Evolutionary conservation across 768 basidiomycete genomes (phyloP), one percentile per base, ranked within the genome.

Genomic region (Podaxis sp.): DNA sequence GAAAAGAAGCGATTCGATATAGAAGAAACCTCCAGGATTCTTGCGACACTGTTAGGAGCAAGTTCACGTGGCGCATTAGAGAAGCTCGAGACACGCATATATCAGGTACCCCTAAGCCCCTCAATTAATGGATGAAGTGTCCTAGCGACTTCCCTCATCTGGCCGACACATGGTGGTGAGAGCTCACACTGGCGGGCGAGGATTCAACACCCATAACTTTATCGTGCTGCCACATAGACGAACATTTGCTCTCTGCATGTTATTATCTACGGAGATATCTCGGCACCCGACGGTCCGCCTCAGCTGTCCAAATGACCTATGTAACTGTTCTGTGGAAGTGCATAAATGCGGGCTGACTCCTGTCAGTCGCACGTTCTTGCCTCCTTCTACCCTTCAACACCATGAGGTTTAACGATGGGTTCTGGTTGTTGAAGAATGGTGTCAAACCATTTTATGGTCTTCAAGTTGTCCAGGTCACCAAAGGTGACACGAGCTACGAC

Each of bases 331-430:
- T 22, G 4, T 24, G 8, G 46, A 38, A 24, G 19, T n/a, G 58
- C 64, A 62, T 65, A 64, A 58, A 61, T 51, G 36, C 46, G 39
- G 22, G 17, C 8, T 12, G 8, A 24, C 17, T 9, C 17, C 15
- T 52, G 57, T 17, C 49, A 49, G 46, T 24, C 40, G 40, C 46
- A 40, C 24, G 52, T 49, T 17, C 19, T 12, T 9, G 13, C 38
- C 40, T 17, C 38, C 15, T n/a, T 4, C 11, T 19, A 12, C 22
- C 17, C 24, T 24, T 3, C 8, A 2, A 40, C 57, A 61, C 48
- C 57, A 90, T 89, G 87, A 87, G 84, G 69, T 87, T 88, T 77
- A 88, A 84, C 78, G 88, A 90, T 74, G 87, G 88, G 22, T 86
- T 89, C 68, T 90, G 87, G 87, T 79, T 88, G 24, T 73, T 86